Evolutionary conservation across 2,329 filamentous ascomycete species (phyloP).

Genomic region (Scedosporium apiospermum): DNA sequence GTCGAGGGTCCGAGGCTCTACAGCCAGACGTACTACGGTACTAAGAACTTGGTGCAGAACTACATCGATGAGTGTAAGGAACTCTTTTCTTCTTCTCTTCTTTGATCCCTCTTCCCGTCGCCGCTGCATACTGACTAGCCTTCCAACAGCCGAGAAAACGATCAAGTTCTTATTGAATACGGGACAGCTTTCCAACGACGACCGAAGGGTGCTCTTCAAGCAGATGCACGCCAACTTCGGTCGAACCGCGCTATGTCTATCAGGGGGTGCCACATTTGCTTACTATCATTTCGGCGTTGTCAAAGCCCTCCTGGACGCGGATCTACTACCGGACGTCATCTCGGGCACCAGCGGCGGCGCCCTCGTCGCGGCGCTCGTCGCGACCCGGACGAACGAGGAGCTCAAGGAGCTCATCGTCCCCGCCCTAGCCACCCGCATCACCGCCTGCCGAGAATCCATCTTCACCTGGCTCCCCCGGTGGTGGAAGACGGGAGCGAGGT

Average conservation of each 20-base stretch:
- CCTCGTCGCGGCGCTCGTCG: slow-evolving; percentile 75
- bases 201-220: slow-evolving; percentile 77
- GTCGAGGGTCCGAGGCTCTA: slow-evolving; percentile 93
- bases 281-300: slow-evolving; percentile 96
- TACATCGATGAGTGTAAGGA: slow-evolving; percentile 82
- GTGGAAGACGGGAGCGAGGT: slow-evolving; percentile 88
- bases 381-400: slow-evolving; percentile 86
- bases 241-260: slow-evolving; percentile 84
- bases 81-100: no score
- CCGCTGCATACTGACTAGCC: slow-evolving; percentile 10
- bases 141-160: slow-evolving; percentile 46
- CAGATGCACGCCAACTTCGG: slow-evolving; percentile 86
- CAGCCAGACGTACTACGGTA: slow-evolving; percentile 94
- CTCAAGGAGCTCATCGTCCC: slow-evolving; percentile 77
- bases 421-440: slow-evolving; percentile 75
- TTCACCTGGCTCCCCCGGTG: slow-evolving; percentile 71
- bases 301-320: slow-evolving; percentile 78
- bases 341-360: slow-evolving; percentile 94
- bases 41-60: slow-evolving; percentile 86
- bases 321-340: slow-evolving; percentile 83
- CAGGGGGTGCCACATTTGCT: slow-evolving; percentile 86
- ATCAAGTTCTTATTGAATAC: slow-evolving; percentile 62
- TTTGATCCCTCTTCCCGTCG: no score
- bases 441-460: slow-evolving; percentile 71
- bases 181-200: slow-evolving; percentile 55